Evolutionary conservation across 495 filamentous ascomycete genomes (phyloP), one percentile per base, ranked within the genome.

Genomic region (Xylaria grammica): DNA sequence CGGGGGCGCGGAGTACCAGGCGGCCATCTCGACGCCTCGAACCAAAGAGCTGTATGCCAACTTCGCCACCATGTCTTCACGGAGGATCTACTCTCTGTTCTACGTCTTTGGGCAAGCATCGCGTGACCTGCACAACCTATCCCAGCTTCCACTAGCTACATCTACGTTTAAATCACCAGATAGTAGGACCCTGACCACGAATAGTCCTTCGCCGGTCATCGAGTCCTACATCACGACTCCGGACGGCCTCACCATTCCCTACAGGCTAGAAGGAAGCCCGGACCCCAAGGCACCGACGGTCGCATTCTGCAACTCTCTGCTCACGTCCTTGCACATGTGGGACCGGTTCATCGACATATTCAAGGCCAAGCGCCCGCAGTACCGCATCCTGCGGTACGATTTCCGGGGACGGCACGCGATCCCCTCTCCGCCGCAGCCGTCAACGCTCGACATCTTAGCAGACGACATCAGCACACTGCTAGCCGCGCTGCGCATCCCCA

Each of bases 81-180:
- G 86, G 45, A 77, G 90, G 11, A 75, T 79, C 0, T 94, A 91
- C 75, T 78, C 86, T 52, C 86, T 92, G 68, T 89, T 91, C 69
- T 93, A 92, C 76, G 89, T 89, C 42, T 93, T 95, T 68, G 90
- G 89, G 0, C 85, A 89, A 0, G 89, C 84, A 0, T 87, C 90
- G 8, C 80, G 90, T n/a, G 87, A 92, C 57, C 78, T 93, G 20
- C 63, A 78, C 4, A 81, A 75, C 9, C 66, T 83, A 11, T 69
- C 69, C 17, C 81, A 10, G 64, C 63, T 82, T 70, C 63, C 75
- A 0, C 40, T 60, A 2, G 10, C 69, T 0, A 65, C 65, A 0
- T 81, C 80, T 71, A 75, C 79, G 4, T 89, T 86, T 36, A 82
- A 81, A 53, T 85, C 89, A 27, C 76, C 75, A 0, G 78, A 83